phyloP scores from a whole-genome alignment of 176 grass and related monocot genomes.

The Tuctoria greenei region DNA sequence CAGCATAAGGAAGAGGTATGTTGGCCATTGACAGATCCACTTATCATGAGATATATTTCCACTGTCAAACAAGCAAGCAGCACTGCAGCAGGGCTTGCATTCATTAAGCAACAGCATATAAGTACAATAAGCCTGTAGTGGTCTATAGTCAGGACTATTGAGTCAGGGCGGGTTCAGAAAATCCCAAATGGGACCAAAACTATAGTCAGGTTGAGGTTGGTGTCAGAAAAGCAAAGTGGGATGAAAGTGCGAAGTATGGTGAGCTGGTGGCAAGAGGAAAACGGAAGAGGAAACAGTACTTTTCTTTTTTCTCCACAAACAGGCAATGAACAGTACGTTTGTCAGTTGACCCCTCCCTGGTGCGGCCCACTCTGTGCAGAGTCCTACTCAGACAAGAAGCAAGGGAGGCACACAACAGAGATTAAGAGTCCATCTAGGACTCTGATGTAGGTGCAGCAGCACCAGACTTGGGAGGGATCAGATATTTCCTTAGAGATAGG shows the following conservation, averaged over 20 bases:
- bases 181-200: background rate
- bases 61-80: conserved; percentile 8
- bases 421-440: no score
- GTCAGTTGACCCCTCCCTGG: no score
- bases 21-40: background rate
- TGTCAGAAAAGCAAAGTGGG: background rate
- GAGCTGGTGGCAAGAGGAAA: conserved; percentile 4
- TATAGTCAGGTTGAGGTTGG: background rate
- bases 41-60: background rate
- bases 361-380: no score
- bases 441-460: no score
- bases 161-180: background rate
- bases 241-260: conserved; percentile 21
- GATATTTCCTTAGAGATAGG: no score
- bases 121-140: background rate
- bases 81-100: background rate
- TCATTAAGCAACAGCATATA: conserved; percentile 2
- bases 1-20: background rate
- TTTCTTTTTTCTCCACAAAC: background rate
- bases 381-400: no score
- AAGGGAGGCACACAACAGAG: no score
- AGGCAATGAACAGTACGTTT: background rate
- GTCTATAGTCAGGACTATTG: background rate
- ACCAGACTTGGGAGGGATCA: no score
- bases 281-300: background rate